Evolutionary conservation across 768 basidiomycete species (phyloP).

Genomic region (Russula brevipes): DNA sequence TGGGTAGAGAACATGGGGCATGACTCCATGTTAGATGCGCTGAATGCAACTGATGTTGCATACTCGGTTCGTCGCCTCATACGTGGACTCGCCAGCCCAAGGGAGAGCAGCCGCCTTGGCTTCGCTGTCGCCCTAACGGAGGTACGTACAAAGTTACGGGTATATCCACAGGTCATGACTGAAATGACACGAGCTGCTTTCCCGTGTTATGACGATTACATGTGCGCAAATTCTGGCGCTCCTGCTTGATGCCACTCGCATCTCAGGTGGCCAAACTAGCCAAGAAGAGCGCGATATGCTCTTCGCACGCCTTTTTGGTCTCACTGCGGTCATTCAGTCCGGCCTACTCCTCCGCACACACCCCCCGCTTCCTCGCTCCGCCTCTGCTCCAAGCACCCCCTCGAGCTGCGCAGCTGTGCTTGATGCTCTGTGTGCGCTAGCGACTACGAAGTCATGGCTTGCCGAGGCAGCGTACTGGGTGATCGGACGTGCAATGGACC

Average conservation of each 20-base stretch:
- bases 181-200: conserved; percentile 54
- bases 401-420: conserved; percentile 57
- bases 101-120: conserved; percentile 90
- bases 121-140: conserved; percentile 96
- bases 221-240: conserved; percentile 73
- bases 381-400: conserved; percentile 51
- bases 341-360: conserved; percentile 65
- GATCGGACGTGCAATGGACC: conserved; percentile 58
- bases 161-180: conserved; percentile 13
- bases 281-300: conserved; percentile 91
- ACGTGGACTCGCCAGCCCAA: conserved; percentile 82
- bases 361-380: conserved; percentile 51
- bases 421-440: conserved; percentile 57
- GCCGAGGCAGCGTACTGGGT: conserved; percentile 90
- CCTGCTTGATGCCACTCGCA: conserved; percentile 64
- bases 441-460: conserved; percentile 85
- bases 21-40: conserved; percentile 49
- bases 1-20: conserved; percentile 40
- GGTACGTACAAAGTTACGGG: conserved; percentile 42
- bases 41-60: conserved; percentile 87
- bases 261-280: conserved; percentile 72
- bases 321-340: conserved; percentile 81
- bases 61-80: conserved; percentile 87
- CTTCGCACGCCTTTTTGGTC: conserved; percentile 89
- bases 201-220: conserved; percentile 70